Conservation (phyloP, 2,329 filamentous ascomycete genomes). For the Fusarium sp. region DNA sequence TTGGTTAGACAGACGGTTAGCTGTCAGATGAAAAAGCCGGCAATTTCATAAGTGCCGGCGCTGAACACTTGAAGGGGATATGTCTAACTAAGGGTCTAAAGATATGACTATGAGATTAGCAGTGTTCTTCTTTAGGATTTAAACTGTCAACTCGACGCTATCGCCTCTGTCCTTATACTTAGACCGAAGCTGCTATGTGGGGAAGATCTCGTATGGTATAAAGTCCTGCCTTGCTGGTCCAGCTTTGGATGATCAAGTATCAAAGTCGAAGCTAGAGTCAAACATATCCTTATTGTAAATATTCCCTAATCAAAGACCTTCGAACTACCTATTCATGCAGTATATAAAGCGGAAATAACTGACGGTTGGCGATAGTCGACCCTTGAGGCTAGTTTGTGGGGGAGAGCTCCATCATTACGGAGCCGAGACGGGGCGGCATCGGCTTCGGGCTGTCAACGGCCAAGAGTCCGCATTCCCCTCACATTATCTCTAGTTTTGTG, state of each 20-base stretch:
- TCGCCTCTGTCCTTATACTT: background rate
- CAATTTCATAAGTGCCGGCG: slow-evolving; percentile 14
- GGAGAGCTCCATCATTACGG: slow-evolving; percentile 18
- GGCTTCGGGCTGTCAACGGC: slow-evolving; percentile 20
- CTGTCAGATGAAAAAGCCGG: background rate
- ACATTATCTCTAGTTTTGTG: slow-evolving; percentile 22
- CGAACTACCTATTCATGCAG: background rate
- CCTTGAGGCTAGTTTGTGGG: slow-evolving; percentile 17
- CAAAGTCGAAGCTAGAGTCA: no score
- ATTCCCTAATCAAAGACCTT: background rate
- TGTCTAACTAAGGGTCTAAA: no score
- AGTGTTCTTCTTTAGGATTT: background rate
- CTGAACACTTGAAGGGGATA: background rate
- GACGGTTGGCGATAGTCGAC: background rate
- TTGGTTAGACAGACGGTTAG: slow-evolving; percentile 10
- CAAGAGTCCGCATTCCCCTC: slow-evolving; percentile 35
- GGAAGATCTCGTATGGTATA: background rate
- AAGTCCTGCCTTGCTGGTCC: no score
- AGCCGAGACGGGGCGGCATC: slow-evolving; percentile 35
- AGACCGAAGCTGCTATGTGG: background rate
- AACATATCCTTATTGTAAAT: background rate
- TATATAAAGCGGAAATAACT: slow-evolving; percentile 14
- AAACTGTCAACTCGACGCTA: background rate
- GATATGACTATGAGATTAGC: no score
- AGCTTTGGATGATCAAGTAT: no score